Percentiles rank a stretch among this genome's conserved stretches.
These are phyloP conservation scores for Phytopythium aichiense DNA, from an alignment of 352 stramenopile species.

Conservation along the genomic window DNA sequence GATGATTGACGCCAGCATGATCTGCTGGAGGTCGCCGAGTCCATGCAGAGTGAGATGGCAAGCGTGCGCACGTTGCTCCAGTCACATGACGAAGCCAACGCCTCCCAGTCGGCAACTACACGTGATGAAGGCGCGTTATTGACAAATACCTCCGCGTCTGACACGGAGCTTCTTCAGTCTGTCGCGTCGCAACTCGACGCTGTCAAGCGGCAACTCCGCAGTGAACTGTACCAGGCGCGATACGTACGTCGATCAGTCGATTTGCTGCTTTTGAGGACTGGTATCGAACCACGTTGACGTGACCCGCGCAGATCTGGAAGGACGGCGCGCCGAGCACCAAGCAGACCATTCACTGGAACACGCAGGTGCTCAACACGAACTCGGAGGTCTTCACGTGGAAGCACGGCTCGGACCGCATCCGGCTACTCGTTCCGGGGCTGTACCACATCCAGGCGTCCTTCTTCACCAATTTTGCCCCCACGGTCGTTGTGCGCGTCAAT, in stretches of 20 bases:
- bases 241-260: conserved; percentile 38
- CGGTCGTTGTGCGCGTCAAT: conserved; percentile 57
- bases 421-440: conserved; percentile 50
- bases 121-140: conserved; percentile 22
- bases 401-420: conserved; percentile 37
- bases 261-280: not conserved
- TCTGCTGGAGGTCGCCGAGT: conserved; percentile 39
- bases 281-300: too few species aligned
- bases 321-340: conserved; percentile 35
- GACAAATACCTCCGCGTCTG: conserved; percentile 23
- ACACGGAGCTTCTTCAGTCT: conserved; percentile 18
- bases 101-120: conserved; percentile 15
- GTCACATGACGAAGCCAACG: conserved; percentile 5
- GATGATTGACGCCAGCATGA: conserved; percentile 21
- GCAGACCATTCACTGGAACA: conserved; percentile 60
- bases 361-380: conserved; percentile 69
- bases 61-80: conserved; percentile 24
- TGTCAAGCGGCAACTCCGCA: conserved; percentile 52
- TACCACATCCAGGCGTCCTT: conserved; percentile 71
- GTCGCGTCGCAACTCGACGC: conserved; percentile 34
- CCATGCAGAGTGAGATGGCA: conserved; percentile 33
- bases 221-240: conserved; percentile 68
- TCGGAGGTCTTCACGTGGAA: conserved; percentile 69
- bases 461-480: conserved; percentile 55
- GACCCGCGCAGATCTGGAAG: conserved; percentile 61